Conservation (phyloP, 495 filamentous ascomycete species). For the Penicillium cataractarum region DNA sequence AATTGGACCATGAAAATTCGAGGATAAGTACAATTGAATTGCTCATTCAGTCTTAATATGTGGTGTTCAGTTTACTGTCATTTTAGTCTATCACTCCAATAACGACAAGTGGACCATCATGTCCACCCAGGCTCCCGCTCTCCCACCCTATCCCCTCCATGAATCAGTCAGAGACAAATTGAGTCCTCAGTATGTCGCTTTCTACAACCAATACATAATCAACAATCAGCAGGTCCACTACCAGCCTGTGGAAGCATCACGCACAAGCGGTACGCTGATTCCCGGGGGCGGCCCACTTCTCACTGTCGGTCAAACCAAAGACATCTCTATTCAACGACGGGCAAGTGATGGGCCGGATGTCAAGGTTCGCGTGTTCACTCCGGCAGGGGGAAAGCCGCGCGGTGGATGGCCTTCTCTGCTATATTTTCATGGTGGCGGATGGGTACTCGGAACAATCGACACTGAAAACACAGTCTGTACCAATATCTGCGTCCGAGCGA, state of each 20-base stretch:
- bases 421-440: neutral
- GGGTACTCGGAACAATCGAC: neutral
- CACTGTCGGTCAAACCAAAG: neutral
- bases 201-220: neutral
- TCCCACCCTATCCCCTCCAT: neutral
- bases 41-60: too few relatives aligned
- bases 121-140: neutral
- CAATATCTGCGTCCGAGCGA: neutral
- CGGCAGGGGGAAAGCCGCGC: neutral
- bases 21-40: neutral
- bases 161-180: neutral
- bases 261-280: neutral
- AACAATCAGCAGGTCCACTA: neutral
- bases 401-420: neutral
- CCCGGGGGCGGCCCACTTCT: neutral
- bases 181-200: neutral
- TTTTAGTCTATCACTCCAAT: too few relatives aligned
- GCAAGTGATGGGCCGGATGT: neutral
- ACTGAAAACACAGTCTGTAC: neutral
- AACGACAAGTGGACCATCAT: neutral
- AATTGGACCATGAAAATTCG: neutral
- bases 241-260: neutral
- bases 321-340: neutral
- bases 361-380: neutral
- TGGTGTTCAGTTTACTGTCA: too few relatives aligned